Evolutionary conservation across 2,329 filamentous ascomycete species (phyloP).

Genomic region (Calonectria multiphialidica): DNA sequence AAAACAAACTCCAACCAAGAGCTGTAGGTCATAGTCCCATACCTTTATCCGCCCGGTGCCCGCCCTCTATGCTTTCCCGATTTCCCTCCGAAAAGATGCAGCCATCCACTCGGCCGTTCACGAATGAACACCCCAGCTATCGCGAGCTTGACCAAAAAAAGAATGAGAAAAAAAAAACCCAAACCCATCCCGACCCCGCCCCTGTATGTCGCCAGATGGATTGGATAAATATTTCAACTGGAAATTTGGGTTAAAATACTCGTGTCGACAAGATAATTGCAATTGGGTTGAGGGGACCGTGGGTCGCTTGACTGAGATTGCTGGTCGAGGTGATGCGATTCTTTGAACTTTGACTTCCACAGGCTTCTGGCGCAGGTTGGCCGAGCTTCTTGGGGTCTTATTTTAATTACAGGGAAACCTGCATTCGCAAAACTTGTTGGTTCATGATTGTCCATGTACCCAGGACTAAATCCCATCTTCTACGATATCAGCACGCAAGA

Average conservation of each 20-base stretch:
- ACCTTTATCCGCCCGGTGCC: slow-evolving; percentile 3
- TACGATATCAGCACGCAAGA: not conserved
- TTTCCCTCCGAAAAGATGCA: not conserved
- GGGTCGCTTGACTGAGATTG: slow-evolving; percentile 23
- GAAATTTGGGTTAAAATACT: not conserved
- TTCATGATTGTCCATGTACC: not conserved
- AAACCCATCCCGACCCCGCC: not conserved
- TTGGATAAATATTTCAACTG: not conserved
- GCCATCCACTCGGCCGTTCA: not conserved
- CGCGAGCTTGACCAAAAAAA: not conserved
- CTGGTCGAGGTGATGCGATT: not conserved
- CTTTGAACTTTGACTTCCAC: not conserved
- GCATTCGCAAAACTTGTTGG: not conserved
- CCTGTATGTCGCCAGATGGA: not conserved
- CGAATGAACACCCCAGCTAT: not conserved
- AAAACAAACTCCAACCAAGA: slow-evolving; percentile 65
- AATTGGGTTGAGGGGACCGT: slow-evolving; percentile 14
- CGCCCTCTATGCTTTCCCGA: not conserved
- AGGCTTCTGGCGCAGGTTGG: not conserved
- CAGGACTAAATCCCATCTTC: not conserved
- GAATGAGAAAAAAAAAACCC: too few relatives aligned
- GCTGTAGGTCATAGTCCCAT: slow-evolving; percentile 55
- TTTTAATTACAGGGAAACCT: not conserved
- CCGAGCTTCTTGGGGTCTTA: not conserved
- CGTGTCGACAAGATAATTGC: not conserved